Evolutionary conservation across 179 eudicot genomes (phyloP).

Genomic region (Silene coronaria): DNA sequence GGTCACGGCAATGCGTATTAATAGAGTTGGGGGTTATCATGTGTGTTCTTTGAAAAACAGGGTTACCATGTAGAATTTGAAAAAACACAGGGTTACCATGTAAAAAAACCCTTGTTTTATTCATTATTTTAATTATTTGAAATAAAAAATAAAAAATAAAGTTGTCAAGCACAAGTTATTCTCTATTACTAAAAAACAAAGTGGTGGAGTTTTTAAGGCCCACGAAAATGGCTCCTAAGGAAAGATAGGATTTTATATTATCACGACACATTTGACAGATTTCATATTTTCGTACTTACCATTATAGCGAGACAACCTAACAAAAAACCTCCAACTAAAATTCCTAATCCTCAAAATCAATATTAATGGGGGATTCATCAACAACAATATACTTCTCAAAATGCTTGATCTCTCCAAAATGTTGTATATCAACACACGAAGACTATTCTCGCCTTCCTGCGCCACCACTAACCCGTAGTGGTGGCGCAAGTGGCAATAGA

Average conservation of each 20-base stretch:
- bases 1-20: too few species aligned
- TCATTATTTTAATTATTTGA: too few species aligned
- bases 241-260: conserved; percentile 4
- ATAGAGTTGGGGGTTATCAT: too few species aligned
- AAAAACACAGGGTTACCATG: too few species aligned
- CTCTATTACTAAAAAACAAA: background rate
- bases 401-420: conserved; percentile 59
- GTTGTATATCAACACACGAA: conserved; percentile 51
- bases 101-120: too few species aligned
- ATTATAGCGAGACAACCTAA: background rate
- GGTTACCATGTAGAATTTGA: too few species aligned
- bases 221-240: conserved; percentile 17
- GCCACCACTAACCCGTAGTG: background rate
- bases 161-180: background rate
- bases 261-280: background rate
- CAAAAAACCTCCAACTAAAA: background rate
- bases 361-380: conserved; percentile 24
- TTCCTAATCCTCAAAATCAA: background rate
- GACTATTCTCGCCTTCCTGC: conserved; percentile 41
- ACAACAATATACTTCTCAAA: conserved; percentile 33
- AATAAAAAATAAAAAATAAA: too few species aligned
- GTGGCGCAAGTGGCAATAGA: conserved; percentile 13
- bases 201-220: conserved; percentile 27
- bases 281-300: background rate
- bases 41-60: too few species aligned